Evolutionary conservation across 2,329 filamentous ascomycete genomes (phyloP), one percentile per base, ranked within the genome.

Genomic region (Colletotrichum euphorbiae): DNA sequence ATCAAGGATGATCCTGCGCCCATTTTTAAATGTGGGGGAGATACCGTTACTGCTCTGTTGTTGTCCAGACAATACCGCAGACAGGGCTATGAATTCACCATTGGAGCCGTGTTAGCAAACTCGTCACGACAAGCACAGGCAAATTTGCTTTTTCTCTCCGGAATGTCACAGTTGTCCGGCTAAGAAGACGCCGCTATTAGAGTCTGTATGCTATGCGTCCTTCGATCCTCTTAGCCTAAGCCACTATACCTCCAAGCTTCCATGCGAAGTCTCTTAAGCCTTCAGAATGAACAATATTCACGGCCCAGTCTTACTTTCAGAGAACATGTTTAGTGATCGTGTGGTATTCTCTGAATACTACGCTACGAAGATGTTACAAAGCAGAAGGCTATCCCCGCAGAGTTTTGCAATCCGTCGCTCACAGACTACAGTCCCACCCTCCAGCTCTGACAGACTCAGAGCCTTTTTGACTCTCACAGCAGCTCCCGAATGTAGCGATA

Each of bases 21-120:
- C 17, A 24, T 57, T 57, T 57, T 57, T 57, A 19, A 42, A 31
- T 57, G 54, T 24, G 54, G 54, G 19, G 54, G 54, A 4, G 54
- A 57, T 42, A 57, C 38, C 7, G 54, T 57, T 9, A 57, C 54
- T 4, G 54, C 54, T 15, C 9, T 57, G 54, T 57, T 57, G 38
- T 28, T 57, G 31, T 57, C 54, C 13, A 42, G 33, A 42, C 36
- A 57, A 43, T 57, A 57, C 19, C 54, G 51, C 2, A 33, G 19
- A n/a, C 51, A 55, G 15, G 51, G 38, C 17, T n/a, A 57, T 15
- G 1, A 12, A 15, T 38, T 57, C 15, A 24, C 15, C 4, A 43
- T 57, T 31, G 36, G 54, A 31, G 54, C 24, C 6, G 33, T 57
- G 21, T 57, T 57, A 11, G 17, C 54, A 12, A n/a, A 57, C 9